phyloP scores from a whole-genome alignment of 2,329 filamentous ascomycete species.

The Alternaria incomplexa region DNA sequence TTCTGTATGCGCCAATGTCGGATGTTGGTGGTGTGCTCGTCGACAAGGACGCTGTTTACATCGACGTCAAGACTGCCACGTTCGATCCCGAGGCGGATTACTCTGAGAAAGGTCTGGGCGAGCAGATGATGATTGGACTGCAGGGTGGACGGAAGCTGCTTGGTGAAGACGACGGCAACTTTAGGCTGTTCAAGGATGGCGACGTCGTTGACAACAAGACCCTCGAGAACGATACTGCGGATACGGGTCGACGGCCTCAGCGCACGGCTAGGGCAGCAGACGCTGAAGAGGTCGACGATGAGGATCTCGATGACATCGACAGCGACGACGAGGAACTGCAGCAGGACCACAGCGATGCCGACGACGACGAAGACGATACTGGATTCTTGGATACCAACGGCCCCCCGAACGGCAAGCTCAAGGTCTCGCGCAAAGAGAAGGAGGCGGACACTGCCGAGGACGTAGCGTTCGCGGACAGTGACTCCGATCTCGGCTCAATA shows the following conservation, averaged over 20 bases:
- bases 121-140: constrained; percentile 90
- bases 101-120: constrained; percentile 84
- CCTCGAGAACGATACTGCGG: constrained; percentile 61
- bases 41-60: constrained; percentile 97
- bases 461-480: constrained; percentile 91
- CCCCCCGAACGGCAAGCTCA: constrained; percentile 46
- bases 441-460: constrained; percentile 62
- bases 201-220: constrained; percentile 63
- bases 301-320: constrained; percentile 55
- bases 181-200: constrained; percentile 85
- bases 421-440: constrained; percentile 37
- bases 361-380: constrained; percentile 60
- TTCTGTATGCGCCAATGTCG: constrained; percentile 96
- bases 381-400: constrained; percentile 51
- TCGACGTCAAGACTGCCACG: constrained; percentile 71
- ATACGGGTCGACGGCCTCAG: constrained; percentile 62
- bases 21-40: constrained; percentile 95
- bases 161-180: constrained; percentile 79
- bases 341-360: constrained; percentile 53
- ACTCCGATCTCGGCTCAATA: constrained; percentile 92
- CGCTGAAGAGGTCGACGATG: constrained; percentile 58
- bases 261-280: constrained; percentile 58
- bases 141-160: constrained; percentile 83
- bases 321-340: constrained; percentile 63
- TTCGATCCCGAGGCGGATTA: constrained; percentile 71